Conservation (phyloP, 805 yeast genomes). For the Candida nanaspora region DNA sequence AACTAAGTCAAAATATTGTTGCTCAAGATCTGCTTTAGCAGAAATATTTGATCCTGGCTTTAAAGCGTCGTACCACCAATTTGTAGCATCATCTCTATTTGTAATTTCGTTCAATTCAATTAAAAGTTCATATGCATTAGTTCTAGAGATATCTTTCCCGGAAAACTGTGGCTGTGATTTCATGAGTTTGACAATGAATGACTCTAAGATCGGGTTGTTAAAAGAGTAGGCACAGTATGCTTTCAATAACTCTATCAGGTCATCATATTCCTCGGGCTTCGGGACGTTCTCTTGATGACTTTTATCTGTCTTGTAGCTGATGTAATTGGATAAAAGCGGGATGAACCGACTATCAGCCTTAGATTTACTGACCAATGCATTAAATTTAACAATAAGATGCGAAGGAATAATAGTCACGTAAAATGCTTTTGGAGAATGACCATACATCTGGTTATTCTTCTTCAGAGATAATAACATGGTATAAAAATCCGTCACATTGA, state of each 20-base stretch:
- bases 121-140: slow-evolving; percentile 46
- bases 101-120: slow-evolving; percentile 21
- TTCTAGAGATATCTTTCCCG: slow-evolving; percentile 40
- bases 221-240: slow-evolving; percentile 52
- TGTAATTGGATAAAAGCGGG: slow-evolving; percentile 16
- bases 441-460: slow-evolving; percentile 35
- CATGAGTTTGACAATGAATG: slow-evolving; percentile 38
- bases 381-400: slow-evolving; percentile 26
- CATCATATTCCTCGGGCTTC: slow-evolving; percentile 25
- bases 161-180: slow-evolving; percentile 24
- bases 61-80: slow-evolving; percentile 39
- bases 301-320: slow-evolving; percentile 3
- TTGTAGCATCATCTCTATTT: slow-evolving; percentile 39
- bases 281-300: not conserved
- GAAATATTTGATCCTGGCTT: slow-evolving; percentile 39
- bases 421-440: slow-evolving; percentile 25
- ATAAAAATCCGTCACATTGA: slow-evolving; percentile 25
- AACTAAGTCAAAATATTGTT: slow-evolving; percentile 31
- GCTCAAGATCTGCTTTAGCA: slow-evolving; percentile 34
- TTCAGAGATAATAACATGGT: slow-evolving; percentile 44
- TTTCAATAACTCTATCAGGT: slow-evolving; percentile 39
- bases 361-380: slow-evolving; percentile 21
- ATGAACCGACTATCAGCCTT: slow-evolving; percentile 19
- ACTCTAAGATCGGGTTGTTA: slow-evolving; percentile 38
- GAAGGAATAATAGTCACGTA: slow-evolving; percentile 39